Base-by-base conservation (phyloP, 2,329 filamentous ascomycete genomes). In the Penicillium sp. region DNA sequence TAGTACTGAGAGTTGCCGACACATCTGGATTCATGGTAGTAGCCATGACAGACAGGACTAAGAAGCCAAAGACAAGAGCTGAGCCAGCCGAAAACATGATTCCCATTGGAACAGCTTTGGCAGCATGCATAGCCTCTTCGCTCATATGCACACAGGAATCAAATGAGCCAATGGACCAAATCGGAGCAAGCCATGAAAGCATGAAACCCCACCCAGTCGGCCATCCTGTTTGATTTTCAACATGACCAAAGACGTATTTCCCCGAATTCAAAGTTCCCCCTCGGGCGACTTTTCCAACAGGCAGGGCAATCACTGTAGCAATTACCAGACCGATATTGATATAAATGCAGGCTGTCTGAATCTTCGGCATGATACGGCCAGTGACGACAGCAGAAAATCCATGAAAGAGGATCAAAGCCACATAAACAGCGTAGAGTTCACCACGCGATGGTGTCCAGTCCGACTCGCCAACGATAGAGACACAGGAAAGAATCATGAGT, bases 91-190 rank as follows among this genome's bases (percentile, higher is more conserved):
- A 0, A 86, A 59, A 62, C 56, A 62, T 51, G 33, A 63, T 63
- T 6, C 61, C 61, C 37, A 63, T 15, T 1, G 65, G 86, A 0
- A 87, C 86, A 1, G 85, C 85, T 57, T 81, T 84, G 3, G 84
- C 83, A 0, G 86, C 86, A 72, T 89, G 86, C 53, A 83, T 75
- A 0, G 86, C 86, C 71, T 88, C 86, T 72, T 88, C 86, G 42
- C 81, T 83, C 80, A 88, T 86, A 65, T 87, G 84, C 8, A 85
- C 84, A 60, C 84, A 87, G 1, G 80, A 82, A 68, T 87, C 85
- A 64, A 87, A 87, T 2, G 79, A 82, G 0, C 77, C 78, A 42
- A 78, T 78, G 0, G 85, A 86, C 86, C 86, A 89, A 62, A 89
- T 88, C 0, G 86, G 86, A 30, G 80, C 81, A 26, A 89, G 77